Evolutionary conservation across 768 basidiomycete genomes (phyloP), one percentile per base, ranked within the genome.

Genomic region (Russula abietina): DNA sequence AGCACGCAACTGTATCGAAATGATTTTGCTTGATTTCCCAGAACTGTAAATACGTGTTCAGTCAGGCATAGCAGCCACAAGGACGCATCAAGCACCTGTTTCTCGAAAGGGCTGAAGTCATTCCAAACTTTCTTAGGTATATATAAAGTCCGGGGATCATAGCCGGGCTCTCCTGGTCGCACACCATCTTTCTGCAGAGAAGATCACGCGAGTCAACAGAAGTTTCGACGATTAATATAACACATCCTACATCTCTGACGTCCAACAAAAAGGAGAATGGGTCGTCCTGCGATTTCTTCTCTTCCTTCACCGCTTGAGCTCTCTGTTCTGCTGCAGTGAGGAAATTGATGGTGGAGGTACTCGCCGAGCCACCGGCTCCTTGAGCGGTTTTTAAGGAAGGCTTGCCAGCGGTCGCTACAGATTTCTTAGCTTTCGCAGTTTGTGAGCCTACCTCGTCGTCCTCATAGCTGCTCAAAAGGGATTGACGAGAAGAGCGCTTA

Each of bases 1-100:
- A 19, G 19, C 7, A 36, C 68, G 73, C 65, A 69, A 90, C 89
- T 19, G 97, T 99, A 74, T 99, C 97, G 71, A 85, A 98, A 71
- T 98, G 94, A 70, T 94, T 88, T 74, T 96, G 93, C 72, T 98
- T 99, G 78, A 99, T 99, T 81, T 93, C 74, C 78, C 80, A 71
- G 57, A 72, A 75, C 72, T 75, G 62, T 3, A 41, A 24, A 38
- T 24, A 22, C n/a, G 48, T 54, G 11, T 45, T 56, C 33, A 52
- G 60, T 24, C 54, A 60, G 33, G 43, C 8, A 28, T 46, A 7
- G 43, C 39, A 52, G 24, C 39, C 11, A 16, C 17, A 33, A 61
- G 6, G 41, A 36, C 22, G 3, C 41, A 50, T 11, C 53, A 30
- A 50, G 19, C 14, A 75, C 83, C 83, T 92, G 93, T 69, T 86